Conservation (phyloP, 139 green algal species). For the Chlamydomonas sp. region DNA sequence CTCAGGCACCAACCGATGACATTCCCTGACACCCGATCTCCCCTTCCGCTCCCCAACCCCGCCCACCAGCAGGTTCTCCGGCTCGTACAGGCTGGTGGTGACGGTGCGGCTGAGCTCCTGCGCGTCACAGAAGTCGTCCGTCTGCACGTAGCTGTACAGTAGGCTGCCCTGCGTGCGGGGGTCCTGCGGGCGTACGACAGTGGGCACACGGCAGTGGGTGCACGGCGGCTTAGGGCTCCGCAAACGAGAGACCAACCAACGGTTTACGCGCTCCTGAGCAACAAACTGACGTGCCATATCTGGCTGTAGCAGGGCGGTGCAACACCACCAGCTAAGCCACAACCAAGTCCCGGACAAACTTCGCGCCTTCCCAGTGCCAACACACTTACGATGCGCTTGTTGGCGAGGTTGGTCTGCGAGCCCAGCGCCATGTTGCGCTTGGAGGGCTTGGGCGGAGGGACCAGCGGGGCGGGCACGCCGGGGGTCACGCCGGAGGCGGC, state of each 20-base stretch:
- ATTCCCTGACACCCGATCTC: not conserved
- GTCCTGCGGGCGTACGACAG: constrained; percentile 18
- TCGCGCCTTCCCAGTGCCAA: not conserved
- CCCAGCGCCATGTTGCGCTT: constrained; percentile 42
- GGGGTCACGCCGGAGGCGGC: not conserved
- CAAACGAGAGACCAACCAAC: no score
- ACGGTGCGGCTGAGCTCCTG: constrained; percentile 56
- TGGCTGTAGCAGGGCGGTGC: no score
- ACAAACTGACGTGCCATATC: no score
- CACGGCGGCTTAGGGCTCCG: no score
- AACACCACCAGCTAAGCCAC: no score
- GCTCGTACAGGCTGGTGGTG: constrained; percentile 51
- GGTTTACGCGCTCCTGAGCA: no score
- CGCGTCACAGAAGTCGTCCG: constrained; percentile 61
- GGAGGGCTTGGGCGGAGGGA: not conserved
- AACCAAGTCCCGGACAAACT: no score
- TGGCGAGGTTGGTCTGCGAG: constrained; percentile 3
- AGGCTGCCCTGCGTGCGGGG: constrained; percentile 43
- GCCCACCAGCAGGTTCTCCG: constrained; percentile 37
- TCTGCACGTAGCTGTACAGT: constrained; percentile 67
- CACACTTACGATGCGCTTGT: constrained; percentile 14
- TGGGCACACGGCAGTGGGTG: no score
- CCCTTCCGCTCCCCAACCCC: not conserved
- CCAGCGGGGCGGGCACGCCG: not conserved
- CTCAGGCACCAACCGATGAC: not conserved